Conservation (phyloP, 1,284 basidiomycete species). For the Moniliophthora roreri region DNA sequence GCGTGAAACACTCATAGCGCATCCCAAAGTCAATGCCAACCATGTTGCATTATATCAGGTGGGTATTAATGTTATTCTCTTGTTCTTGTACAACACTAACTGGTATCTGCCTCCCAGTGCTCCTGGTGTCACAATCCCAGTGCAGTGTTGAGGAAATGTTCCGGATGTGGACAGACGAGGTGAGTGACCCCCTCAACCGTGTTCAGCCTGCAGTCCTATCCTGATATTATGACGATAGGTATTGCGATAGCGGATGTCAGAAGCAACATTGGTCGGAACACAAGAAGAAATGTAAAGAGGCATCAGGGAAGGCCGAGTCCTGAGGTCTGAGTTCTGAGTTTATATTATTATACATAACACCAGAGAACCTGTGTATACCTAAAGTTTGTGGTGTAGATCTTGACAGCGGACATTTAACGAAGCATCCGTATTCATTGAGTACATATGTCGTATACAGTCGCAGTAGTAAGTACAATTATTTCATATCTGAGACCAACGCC, state of each 20-base stretch:
- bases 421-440: no score
- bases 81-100: no score
- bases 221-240: conserved; percentile 29
- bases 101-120: background rate
- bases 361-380: no score
- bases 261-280: conserved; percentile 50
- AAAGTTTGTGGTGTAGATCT: no score
- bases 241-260: conserved; percentile 51
- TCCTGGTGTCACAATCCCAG: conserved; percentile 15
- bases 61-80: no score
- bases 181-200: background rate
- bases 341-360: no score
- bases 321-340: no score
- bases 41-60: conserved; percentile 43
- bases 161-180: conserved; percentile 23
- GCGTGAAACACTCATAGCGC: conserved; percentile 28
- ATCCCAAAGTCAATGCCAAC: conserved; percentile 42
- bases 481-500: no score
- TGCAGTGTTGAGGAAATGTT: conserved; percentile 15
- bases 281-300: conserved; percentile 36
- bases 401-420: no score
- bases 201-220: background rate
- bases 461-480: no score
- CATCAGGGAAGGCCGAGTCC: background rate
- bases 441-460: no score